Percentiles rank a stretch among this genome's conserved stretches.
Conservation (phyloP, 176 grass and related monocot species). For the Triticum turgidum region DNA sequence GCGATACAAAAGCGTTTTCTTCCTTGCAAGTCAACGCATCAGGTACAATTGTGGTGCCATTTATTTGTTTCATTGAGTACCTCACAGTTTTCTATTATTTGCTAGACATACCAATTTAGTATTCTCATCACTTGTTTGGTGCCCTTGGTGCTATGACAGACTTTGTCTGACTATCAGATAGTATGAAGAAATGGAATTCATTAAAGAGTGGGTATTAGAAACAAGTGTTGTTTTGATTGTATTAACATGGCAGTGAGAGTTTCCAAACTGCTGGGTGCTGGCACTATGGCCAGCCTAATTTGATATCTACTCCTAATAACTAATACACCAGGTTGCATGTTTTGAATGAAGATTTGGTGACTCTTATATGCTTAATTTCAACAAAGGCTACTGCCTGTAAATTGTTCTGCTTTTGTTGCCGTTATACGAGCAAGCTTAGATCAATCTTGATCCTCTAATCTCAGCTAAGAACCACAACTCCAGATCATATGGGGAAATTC, state of each 20-base stretch:
- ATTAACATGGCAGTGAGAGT: slow-evolving; percentile 7
- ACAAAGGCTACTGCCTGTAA: background rate
- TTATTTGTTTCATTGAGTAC: background rate
- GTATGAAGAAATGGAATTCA: background rate
- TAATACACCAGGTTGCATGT: background rate
- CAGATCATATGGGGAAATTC: slow-evolving; percentile 8
- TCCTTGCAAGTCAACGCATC: slow-evolving; percentile 85
- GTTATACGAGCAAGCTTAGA: slow-evolving; percentile 1
- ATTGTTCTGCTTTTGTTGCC: slow-evolving; percentile 9
- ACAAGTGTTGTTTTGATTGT: background rate
- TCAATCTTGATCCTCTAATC: slow-evolving; percentile 25
- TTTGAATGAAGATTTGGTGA: slow-evolving; percentile 16
- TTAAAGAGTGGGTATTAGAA: background rate
- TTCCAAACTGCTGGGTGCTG: background rate
- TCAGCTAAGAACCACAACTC: slow-evolving; percentile 6
- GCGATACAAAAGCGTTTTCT: slow-evolving; percentile 88
- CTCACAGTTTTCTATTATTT: slow-evolving; percentile 22
- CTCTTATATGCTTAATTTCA: background rate
- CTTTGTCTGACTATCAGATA: background rate
- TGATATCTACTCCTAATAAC: background rate
- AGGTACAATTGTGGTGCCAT: slow-evolving; percentile 52
- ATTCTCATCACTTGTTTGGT: slow-evolving; percentile 28
- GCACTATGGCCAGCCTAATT: background rate
- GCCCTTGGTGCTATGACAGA: background rate
- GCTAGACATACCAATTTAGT: slow-evolving; percentile 9